Evolutionary conservation across 2,329 filamentous ascomycete species (phyloP).

Genomic region (Rosellinia necatrix): DNA sequence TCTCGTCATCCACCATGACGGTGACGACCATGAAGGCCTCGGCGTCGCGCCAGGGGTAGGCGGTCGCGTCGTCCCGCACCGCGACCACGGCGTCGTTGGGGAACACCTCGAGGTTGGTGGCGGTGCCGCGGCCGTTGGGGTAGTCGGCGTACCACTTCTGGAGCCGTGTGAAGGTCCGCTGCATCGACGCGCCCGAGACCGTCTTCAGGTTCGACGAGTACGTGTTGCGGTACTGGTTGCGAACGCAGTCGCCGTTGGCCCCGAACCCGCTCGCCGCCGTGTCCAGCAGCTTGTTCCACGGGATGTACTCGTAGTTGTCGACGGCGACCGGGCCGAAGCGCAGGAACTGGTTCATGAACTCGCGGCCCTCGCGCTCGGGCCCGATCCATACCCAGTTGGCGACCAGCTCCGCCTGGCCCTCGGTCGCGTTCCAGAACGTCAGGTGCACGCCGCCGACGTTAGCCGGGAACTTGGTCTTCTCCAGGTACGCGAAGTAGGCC

Average conservation of each 20-base stretch:
- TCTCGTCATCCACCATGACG: too few relatives aligned
- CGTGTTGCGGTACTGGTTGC: neutral
- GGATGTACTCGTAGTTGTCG: neutral
- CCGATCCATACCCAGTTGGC: constrained; percentile 26
- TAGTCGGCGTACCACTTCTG: constrained; percentile 21
- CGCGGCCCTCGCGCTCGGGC: constrained; percentile 14
- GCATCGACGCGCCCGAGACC: neutral
- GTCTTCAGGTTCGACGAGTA: constrained; percentile 17
- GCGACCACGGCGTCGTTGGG: constrained; percentile 20
- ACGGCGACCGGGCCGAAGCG: constrained; percentile 11
- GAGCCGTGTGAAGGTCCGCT: too few relatives aligned
- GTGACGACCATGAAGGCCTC: too few relatives aligned
- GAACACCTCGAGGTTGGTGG: constrained; percentile 23
- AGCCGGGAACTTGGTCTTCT: neutral
- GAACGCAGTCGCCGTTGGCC: neutral
- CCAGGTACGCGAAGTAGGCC: neutral
- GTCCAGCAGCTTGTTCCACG: neutral
- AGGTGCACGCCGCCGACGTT: neutral
- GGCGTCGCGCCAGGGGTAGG: constrained; percentile 36
- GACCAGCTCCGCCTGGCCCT: constrained; percentile 20
- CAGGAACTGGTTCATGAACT: constrained; percentile 24
- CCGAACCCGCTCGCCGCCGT: neutral
- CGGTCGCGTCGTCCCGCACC: constrained; percentile 27
- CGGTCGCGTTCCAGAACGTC: constrained; percentile 16
- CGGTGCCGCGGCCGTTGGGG: constrained; percentile 4